phyloP scores from a whole-genome alignment of 2,329 filamentous ascomycete species.

The Curvularia sp. region DNA sequence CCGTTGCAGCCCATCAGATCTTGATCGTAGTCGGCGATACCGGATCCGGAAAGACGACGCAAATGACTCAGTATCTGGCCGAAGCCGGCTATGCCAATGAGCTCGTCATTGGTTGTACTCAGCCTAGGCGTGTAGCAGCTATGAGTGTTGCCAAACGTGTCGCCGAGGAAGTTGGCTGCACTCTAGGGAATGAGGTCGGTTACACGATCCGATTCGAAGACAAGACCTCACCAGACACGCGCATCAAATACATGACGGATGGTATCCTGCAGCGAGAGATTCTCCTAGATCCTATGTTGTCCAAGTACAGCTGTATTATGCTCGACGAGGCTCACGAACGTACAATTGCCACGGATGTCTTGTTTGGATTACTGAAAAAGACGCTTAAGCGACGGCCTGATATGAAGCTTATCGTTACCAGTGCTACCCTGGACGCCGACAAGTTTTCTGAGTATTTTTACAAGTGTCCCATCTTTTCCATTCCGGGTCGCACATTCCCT shows the following conservation, averaged over 20 bases:
- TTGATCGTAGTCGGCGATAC: slow-evolving; percentile 97
- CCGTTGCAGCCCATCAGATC: slow-evolving; percentile 85
- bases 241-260: slow-evolving; percentile 99
- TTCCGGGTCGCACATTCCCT: slow-evolving; percentile 92
- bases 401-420: slow-evolving; percentile 99
- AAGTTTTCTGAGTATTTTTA: slow-evolving; percentile 98
- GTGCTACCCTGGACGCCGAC: slow-evolving; percentile 94
- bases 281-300: slow-evolving; percentile 92
- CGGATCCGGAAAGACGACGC: slow-evolving; percentile 95
- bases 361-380: slow-evolving; percentile 96
- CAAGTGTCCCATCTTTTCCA: slow-evolving; percentile 93
- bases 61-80: slow-evolving; percentile 92
- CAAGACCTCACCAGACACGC: slow-evolving; percentile 83
- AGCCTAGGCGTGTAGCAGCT: slow-evolving; percentile 94
- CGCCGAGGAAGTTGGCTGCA: slow-evolving; percentile 93
- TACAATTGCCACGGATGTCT: slow-evolving; percentile 93
- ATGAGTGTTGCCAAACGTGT: slow-evolving; percentile 99
- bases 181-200: slow-evolving; percentile 90
- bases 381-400: slow-evolving; percentile 82
- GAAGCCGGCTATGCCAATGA: slow-evolving; percentile 88
- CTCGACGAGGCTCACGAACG: slow-evolving; percentile 98
- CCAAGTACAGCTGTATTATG: slow-evolving; percentile 95
- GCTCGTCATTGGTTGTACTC: slow-evolving; percentile 93
- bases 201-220: slow-evolving; percentile 99
- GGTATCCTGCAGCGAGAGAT: slow-evolving; percentile 97